Evolutionary conservation across 495 filamentous ascomycete genomes (phyloP).

Genomic region (Staphylotrichum tortipilum): DNA sequence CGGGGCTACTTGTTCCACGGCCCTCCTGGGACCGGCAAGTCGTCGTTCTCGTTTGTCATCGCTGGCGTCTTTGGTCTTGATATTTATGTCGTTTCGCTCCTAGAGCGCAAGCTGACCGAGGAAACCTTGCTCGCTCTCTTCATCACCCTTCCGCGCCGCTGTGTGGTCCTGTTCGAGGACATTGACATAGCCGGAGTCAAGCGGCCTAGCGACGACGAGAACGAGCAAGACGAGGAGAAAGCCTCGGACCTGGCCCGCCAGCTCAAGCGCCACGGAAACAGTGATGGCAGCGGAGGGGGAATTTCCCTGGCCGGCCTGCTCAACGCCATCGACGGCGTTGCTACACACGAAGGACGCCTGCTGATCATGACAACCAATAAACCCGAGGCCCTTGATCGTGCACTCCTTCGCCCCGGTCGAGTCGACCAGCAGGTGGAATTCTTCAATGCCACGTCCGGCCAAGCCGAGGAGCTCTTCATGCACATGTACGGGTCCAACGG

Average conservation of each 20-base stretch:
- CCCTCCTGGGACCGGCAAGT: conserved; percentile 61
- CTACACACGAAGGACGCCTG: conserved; percentile 69
- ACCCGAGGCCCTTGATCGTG: conserved; percentile 63
- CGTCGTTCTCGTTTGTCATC: conserved; percentile 53
- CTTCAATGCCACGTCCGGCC: conserved; percentile 50
- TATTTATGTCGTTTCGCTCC: conserved; percentile 56
- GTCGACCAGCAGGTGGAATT: conserved; percentile 68
- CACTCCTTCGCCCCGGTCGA: conserved; percentile 66
- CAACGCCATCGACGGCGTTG: conserved; percentile 79
- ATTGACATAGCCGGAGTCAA: conserved; percentile 61
- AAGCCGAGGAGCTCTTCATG: conserved; percentile 60
- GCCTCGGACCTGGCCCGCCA: conserved; percentile 28
- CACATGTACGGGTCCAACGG: conserved; percentile 55
- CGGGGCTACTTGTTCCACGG: conserved; percentile 80
- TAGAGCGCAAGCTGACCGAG: conserved; percentile 57
- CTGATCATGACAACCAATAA: conserved; percentile 82
- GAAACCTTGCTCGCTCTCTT: conserved; percentile 62
- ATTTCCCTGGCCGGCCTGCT: conserved; percentile 69
- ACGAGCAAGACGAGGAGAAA: conserved; percentile 21
- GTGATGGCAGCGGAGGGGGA: conserved; percentile 26
- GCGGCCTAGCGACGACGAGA: conserved; percentile 23
- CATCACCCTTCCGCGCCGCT: conserved; percentile 50
- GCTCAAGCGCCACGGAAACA: conserved; percentile 22
- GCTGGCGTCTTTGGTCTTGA: conserved; percentile 62
- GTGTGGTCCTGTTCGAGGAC: conserved; percentile 63